Conservation (phyloP, 306 rosid genomes). For the Ormosia emarginata region DNA sequence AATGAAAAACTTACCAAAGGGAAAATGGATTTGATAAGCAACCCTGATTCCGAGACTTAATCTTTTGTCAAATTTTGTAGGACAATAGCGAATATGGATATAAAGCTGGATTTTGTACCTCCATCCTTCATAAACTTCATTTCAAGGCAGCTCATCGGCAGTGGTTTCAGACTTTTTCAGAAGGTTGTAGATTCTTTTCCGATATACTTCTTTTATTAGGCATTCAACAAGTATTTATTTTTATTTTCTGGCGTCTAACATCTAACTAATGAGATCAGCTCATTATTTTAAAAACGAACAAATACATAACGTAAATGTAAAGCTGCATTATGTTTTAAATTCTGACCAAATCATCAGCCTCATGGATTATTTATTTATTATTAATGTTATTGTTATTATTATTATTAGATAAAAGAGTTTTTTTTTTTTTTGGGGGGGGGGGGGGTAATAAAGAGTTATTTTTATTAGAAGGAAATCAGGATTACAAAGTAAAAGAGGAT, state of each 20-base stretch:
- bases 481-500: background rate
- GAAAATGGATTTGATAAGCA: background rate
- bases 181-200: constrained; percentile 51
- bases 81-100: constrained; percentile 85
- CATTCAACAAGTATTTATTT: background rate
- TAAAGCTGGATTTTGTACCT: constrained; percentile 84
- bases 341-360: background rate
- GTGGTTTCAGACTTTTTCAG: constrained; percentile 83
- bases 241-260: background rate
- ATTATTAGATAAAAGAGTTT: background rate
- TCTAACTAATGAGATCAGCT: background rate
- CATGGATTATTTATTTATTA: background rate
- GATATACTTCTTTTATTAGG: constrained; percentile 4
- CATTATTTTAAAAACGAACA: background rate
- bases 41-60: background rate
- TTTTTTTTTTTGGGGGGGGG: background rate
- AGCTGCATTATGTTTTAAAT: background rate
- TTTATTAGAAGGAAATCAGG: background rate
- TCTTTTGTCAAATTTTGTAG: constrained; percentile 42
- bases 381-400: background rate
- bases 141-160: constrained; percentile 90
- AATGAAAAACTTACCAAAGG: background rate
- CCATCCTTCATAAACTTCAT: constrained; percentile 88
- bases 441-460: background rate
- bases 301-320: background rate